Evolutionary conservation across 176 grass and related monocot genomes (phyloP).

Genomic region (Carex myosuroides): DNA sequence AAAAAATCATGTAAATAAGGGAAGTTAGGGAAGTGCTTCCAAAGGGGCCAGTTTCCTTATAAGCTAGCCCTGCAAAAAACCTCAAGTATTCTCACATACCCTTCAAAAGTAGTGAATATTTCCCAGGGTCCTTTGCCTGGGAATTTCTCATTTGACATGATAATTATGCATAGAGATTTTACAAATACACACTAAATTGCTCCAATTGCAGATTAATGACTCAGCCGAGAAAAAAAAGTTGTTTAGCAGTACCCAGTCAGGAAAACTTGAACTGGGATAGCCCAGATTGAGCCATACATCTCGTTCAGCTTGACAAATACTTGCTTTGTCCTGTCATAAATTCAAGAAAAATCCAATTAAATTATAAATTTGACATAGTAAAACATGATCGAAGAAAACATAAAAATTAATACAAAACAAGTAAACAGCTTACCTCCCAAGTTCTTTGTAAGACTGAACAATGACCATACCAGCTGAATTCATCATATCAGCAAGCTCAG

Average conservation of each 20-base stretch:
- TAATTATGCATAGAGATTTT: not conserved
- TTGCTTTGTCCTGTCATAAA: constrained; percentile 8
- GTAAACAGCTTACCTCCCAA: constrained; percentile 24
- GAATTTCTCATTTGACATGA: not conserved
- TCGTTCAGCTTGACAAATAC: constrained; percentile 18
- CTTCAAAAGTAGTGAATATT: not conserved
- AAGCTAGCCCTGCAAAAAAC: not conserved
- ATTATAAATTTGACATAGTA: not conserved
- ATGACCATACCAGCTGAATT: constrained; percentile 37
- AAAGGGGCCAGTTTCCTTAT: not conserved
- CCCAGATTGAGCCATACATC: constrained; percentile 20
- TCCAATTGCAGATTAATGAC: not conserved
- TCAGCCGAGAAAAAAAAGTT: not conserved
- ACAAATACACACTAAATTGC: not conserved
- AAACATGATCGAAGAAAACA: not conserved
- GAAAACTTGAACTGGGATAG: constrained; percentile 22
- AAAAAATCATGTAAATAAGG: not conserved
- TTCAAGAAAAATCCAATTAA: not conserved
- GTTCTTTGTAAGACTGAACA: constrained; percentile 35
- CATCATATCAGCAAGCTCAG: constrained; percentile 21
- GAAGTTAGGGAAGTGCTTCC: not conserved
- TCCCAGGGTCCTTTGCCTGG: not conserved
- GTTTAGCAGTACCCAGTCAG: not conserved
- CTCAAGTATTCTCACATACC: not conserved
- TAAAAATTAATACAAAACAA: constrained; percentile 6